Evolutionary conservation across 1,284 basidiomycete species (phyloP).

Genomic region (Macrocystidia cucumis): DNA sequence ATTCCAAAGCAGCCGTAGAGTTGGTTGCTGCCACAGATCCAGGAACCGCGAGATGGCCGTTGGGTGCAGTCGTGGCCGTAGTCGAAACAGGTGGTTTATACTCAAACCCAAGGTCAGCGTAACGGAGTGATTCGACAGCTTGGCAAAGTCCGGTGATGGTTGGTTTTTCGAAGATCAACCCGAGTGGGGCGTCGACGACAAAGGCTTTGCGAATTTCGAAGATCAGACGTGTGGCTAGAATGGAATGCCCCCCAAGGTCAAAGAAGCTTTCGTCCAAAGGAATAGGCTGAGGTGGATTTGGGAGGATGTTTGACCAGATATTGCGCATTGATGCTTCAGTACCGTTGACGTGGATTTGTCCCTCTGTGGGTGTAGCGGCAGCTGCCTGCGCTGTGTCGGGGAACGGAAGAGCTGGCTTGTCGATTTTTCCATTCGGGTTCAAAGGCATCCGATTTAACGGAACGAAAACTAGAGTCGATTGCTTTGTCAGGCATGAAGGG

Average conservation of each 20-base stretch:
- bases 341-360: constrained; percentile 44
- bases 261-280: constrained; percentile 96
- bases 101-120: constrained; percentile 76
- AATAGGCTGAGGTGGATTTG: constrained; percentile 73
- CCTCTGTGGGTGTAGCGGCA: constrained; percentile 21
- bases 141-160: constrained; percentile 79
- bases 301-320: constrained; percentile 83
- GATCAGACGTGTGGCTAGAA: constrained; percentile 93
- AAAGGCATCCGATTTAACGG: constrained; percentile 94
- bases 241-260: constrained; percentile 97
- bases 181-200: constrained; percentile 87
- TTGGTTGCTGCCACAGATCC: constrained; percentile 13
- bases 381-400: constrained; percentile 86
- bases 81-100: constrained; percentile 29
- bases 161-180: constrained; percentile 89
- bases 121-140: constrained; percentile 73
- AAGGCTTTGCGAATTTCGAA: constrained; percentile 96
- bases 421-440: constrained; percentile 98
- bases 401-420: constrained; percentile 98
- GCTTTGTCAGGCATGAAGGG: constrained; percentile 9
- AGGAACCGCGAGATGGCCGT: no score
- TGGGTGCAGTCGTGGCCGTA: constrained; percentile 10
- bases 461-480: constrained; percentile 68
- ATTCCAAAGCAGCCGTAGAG: constrained; percentile 37
- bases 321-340: constrained; percentile 79